phyloP scores from a whole-genome alignment of 805 yeast species.

The Kurtzmaniella fragi region DNA sequence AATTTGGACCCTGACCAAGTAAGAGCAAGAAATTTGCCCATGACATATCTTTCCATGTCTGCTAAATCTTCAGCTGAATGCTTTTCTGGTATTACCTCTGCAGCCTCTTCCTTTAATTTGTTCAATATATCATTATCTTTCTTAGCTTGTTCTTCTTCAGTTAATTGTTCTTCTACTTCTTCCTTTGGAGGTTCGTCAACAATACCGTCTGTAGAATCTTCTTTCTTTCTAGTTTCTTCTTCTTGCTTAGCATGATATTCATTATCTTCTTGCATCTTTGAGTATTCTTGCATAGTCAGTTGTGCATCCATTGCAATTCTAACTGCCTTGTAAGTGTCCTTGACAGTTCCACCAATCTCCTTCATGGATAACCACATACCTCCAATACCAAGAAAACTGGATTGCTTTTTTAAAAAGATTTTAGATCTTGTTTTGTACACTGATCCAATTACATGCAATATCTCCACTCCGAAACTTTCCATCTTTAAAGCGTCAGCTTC shows the following conservation, averaged over 20 bases:
- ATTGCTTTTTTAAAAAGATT: conserved; percentile 60
- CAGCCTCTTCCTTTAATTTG: conserved; percentile 6
- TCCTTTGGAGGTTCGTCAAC: conserved; percentile 11
- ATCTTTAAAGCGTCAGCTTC: conserved; percentile 81
- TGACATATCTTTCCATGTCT: conserved; percentile 65
- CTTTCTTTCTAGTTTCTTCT: conserved; percentile 18
- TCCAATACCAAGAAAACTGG: conserved; percentile 52
- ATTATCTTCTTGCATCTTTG: conserved; percentile 58
- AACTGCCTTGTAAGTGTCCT: conserved; percentile 67
- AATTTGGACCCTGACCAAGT: conserved; percentile 83
- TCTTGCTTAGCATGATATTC: conserved; percentile 38
- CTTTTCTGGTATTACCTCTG: conserved; percentile 26
- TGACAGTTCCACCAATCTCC: conserved; percentile 69
- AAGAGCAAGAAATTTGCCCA: conserved; percentile 77
- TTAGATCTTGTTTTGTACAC: conserved; percentile 62
- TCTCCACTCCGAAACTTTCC: conserved; percentile 83
- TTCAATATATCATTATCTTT: conserved; percentile 6
- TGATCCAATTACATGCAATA: conserved; percentile 69
- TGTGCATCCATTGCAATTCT: conserved; percentile 77
- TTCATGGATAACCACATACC: conserved; percentile 66
- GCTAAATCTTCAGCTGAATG: conserved; percentile 58
- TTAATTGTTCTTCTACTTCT: conserved; percentile 3
- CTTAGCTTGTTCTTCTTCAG: conserved; percentile 9
- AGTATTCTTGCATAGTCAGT: conserved; percentile 66
- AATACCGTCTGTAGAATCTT: conserved; percentile 7